These are phyloP conservation scores for Microbotryum scabiosae DNA, from an alignment of 1,284 basidiomycete species.

Conservation along the genomic window DNA sequence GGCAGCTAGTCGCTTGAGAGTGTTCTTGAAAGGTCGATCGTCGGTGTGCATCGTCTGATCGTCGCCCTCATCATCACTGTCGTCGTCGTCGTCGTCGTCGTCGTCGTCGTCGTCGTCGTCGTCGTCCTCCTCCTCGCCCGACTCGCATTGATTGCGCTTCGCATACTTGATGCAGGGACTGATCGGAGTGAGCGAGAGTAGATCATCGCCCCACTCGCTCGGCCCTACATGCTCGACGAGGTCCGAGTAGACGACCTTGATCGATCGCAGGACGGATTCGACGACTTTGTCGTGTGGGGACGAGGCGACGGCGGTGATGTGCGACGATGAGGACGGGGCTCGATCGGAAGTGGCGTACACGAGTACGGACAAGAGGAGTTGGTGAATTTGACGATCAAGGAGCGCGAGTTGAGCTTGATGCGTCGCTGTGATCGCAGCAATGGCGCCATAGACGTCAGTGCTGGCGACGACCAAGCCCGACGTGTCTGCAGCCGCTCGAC, in stretches of 20 bases:
- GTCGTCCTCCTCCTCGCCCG: background rate
- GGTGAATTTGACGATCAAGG: too few relatives aligned
- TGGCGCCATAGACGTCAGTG: too few relatives aligned
- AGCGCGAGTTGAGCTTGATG: too few relatives aligned
- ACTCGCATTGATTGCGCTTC: conserved; percentile 4
- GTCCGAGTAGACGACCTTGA: conserved; percentile 30
- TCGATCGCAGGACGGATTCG: conserved; percentile 22
- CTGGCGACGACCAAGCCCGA: too few relatives aligned
- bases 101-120: conserved; percentile 12
- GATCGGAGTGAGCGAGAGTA: conserved; percentile 2
- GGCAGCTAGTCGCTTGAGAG: background rate
- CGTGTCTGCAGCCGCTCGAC: too few relatives aligned
- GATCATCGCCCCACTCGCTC: conserved; percentile 13
- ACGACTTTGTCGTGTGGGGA: background rate
- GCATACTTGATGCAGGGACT: background rate
- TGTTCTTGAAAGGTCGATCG: background rate
- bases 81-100: conserved; percentile 6
- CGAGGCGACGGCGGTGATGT: too few relatives aligned
- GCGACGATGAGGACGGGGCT: too few relatives aligned
- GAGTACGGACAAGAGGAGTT: too few relatives aligned
- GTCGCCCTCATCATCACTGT: conserved; percentile 15
- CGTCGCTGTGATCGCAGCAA: too few relatives aligned
- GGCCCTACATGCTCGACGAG: conserved; percentile 22
- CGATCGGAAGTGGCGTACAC: too few relatives aligned
- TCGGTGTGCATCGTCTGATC: background rate